Evolutionary conservation across 257 asterid species (phyloP), one percentile per base, ranked within the genome.

Genomic region (Gentiana dahurica): DNA sequence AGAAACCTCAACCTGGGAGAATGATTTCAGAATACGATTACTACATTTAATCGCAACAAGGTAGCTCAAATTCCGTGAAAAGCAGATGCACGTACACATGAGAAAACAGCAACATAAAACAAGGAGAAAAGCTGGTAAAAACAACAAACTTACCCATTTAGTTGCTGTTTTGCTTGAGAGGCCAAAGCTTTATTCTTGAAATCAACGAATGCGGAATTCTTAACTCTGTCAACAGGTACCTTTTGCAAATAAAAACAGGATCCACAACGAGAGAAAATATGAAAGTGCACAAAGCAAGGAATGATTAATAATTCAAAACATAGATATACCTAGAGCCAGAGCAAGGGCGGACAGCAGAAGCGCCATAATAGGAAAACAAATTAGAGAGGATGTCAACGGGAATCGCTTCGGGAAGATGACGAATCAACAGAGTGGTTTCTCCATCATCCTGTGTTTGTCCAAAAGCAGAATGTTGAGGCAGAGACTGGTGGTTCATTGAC

Each of bases 401-500:
- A 56, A 89, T 84, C 12, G 84, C 89, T 62, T 89, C 97, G 0
- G 97, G 97, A 44, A 89, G 95, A 73, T 89, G 97, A 24, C 94
- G 88, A 62, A 86, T 82, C 79, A 89, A 61, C 51, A 89, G 72
- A 1, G 90, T 82, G 4, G 56, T 64, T 6, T 72, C 50, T 8
- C 75, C 49, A 3, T 61, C 79, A 13, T 65, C 63, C 32, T 64
- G 12, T 1, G 54, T 8, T 8, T n/a, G 8, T 37, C 54, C 55
- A n/a, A 11, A 5, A 3, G 43, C 2, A 53, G 53, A 11, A 36
- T 34, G 8, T 3, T 41, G 32, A 45, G 52, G 53, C 52, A 12
- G 52, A 15, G 24, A 15, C 24, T 15, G 24, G 24, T 15, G 24
- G 13, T 57, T 46, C 62, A 57, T 57, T 8, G 57, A 34, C 37